Evolutionary conservation across 2,329 filamentous ascomycete species (phyloP).

Genomic region (Emydomyces testavorans): DNA sequence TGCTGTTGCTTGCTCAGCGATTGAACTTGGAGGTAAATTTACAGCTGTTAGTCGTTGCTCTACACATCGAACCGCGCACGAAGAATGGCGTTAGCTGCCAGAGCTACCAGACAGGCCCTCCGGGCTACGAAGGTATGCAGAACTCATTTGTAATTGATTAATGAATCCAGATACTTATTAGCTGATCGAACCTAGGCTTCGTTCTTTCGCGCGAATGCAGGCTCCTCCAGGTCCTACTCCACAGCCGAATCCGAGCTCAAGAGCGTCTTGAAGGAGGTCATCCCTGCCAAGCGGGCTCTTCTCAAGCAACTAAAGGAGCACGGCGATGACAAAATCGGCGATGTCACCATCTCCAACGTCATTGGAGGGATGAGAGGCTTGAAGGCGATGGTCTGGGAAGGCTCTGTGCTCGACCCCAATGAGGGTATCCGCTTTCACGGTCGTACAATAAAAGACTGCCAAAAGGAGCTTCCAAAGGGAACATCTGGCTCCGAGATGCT

Average conservation of each 20-base stretch:
- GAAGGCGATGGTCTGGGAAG: conserved; percentile 98
- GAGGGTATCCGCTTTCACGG: conserved; percentile 98
- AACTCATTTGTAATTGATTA: too few species aligned
- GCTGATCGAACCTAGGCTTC: neutral
- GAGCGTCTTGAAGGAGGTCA: conserved; percentile 66
- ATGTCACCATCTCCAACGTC: conserved; percentile 87
- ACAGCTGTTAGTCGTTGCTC: neutral
- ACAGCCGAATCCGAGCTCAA: conserved; percentile 81
- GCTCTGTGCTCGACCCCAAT: conserved; percentile 88
- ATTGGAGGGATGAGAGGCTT: conserved; percentile 95
- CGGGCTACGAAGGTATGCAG: conserved; percentile 28
- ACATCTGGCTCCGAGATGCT: conserved; percentile 81
- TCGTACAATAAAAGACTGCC: conserved; percentile 95
- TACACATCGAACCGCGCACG: neutral
- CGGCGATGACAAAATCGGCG: conserved; percentile 69
- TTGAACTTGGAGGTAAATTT: neutral
- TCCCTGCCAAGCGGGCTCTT: conserved; percentile 86
- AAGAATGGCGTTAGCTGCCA: conserved; percentile 27
- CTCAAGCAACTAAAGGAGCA: conserved; percentile 87
- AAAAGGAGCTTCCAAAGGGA: conserved; percentile 84
- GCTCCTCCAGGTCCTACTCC: conserved; percentile 35
- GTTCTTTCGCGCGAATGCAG: conserved; percentile 17
- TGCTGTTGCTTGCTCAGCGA: neutral
- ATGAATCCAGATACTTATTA: too few species aligned
- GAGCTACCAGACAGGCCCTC: conserved; percentile 30